Base-by-base conservation (phyloP, 306 rosid species). In the Coriaria nepalensis region DNA sequence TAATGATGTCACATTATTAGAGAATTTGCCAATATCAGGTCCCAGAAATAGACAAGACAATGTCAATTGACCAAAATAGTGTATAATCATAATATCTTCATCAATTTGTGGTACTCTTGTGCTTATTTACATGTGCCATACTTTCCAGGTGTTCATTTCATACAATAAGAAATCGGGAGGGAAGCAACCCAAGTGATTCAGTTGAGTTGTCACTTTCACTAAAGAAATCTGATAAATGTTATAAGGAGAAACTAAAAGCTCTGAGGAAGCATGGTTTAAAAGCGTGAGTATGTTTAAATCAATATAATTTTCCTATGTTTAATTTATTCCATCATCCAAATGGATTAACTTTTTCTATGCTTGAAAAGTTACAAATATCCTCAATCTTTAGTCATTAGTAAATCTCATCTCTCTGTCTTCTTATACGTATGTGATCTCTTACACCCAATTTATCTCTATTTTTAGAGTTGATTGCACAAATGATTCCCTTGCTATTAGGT, bases 81-180 rank as follows among this genome's bases (percentile, higher is more conserved):
- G 29, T 20, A 20, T 1, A 20, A 20, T 20, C 1, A 20, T 20
- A 20, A 20, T 20, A 20, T 20, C 29, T 13, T 49, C 37, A 45
- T 0, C 34, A 33, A 45, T 38, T 47, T 50, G 47, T 40, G 44
- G 43, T 37, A 15, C 14, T 54, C 29, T 15, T 35, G 50, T 49
- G 57, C 48, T 66, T 67, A 41, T 69, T 52, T 56, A 20, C 29
- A 41, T 40, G 32, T 2, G 35, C 36, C 68, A 62, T 53, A 47
- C 46, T 54, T 37, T 20, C 29, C 75, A 90, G 97, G 95, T 90
- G 57, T 90, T 84, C 66, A 90, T 90, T 68, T 90, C 97, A 0
- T 90, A 84, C 57, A 95, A 95, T 12, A 90, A 77, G 58, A 90
- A 90, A 69, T 90, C 97, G 68, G 68, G 95, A 84, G 73, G 97